phyloP scores from a whole-genome alignment of 202 grass and related monocot genomes.

The Saccharum hybrid region DNA sequence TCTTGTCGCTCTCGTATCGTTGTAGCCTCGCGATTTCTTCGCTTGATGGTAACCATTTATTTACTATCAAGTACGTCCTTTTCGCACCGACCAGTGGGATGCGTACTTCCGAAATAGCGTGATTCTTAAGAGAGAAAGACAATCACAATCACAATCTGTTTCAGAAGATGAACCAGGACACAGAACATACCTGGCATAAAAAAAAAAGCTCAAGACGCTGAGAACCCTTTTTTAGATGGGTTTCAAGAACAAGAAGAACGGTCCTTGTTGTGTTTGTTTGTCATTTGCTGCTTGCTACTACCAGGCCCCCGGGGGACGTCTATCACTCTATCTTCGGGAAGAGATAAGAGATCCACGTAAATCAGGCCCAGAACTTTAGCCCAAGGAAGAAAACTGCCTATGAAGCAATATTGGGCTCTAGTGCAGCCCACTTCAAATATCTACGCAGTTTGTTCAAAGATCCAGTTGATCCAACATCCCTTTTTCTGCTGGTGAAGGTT shows the following conservation, averaged over 20 bases:
- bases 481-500: too few species aligned
- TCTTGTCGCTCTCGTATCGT: background rate
- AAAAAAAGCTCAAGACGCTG: background rate
- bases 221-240: background rate
- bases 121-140: background rate
- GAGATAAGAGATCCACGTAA: background rate
- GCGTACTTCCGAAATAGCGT: background rate
- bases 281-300: background rate
- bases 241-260: background rate
- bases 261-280: too few species aligned
- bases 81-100: conserved; percentile 16
- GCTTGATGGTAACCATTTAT: conserved; percentile 24
- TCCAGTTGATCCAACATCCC: too few species aligned
- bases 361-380: background rate
- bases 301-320: too few species aligned
- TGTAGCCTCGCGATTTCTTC: conserved; percentile 28
- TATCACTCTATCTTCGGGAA: too few species aligned
- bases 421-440: background rate
- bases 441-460: background rate
- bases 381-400: background rate
- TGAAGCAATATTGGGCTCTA: background rate
- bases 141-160: background rate
- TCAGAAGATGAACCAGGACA: background rate
- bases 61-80: background rate
- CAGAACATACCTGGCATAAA: background rate